Base-by-base conservation (phyloP, 768 basidiomycete species). In the Tremella mesenterica region DNA sequence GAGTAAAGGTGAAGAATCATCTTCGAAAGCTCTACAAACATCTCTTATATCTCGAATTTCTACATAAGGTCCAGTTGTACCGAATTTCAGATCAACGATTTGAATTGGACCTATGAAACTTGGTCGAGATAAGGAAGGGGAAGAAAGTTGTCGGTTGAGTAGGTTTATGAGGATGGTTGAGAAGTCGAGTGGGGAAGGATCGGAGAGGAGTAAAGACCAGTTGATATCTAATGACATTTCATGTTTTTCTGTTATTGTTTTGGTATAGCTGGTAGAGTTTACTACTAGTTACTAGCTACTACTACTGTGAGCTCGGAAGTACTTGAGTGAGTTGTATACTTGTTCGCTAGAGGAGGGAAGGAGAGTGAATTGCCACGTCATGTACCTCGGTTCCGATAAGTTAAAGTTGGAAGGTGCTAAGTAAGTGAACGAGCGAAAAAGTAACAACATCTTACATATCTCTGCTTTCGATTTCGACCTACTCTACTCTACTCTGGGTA, bases 71-170 rank as follows among this genome's bases (percentile, higher is more conserved):
- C 83, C 70, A 18, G 77, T 76, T 0, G 84, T 81, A 28, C 95
- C 95, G 73, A 99, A 92, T 53, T 89, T 86, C 50, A 97, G 80
- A 3, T 84, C 83, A 1, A 83, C 84, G 51, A 97, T 83, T 54
- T 84, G 80, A 54, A 97, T 82, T 13, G 92, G 90, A 1, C 95
- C 95, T 31, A 99, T 86, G 73, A 92, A 97, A 9, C 89, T 89
- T 0, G 93, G 95, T n/a, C 88, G 76, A 5, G 38, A 23, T 4
- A 41, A 23, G 28, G 81, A 74, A 2, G 84, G 81, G 45, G 75
- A 79, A 5, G 79, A 67, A 21, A 99, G 84, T 53, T 88, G 85
- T 53, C 77, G 76, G 75, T 95, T 91, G 65, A 99, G 83, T 44
- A 84, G 67, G 33, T 81, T 78, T 53, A 91, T 80, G 53, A 92